phyloP scores from a whole-genome alignment of 1,139 yeast species.

The Chernovozyma sophiae-reginae region DNA sequence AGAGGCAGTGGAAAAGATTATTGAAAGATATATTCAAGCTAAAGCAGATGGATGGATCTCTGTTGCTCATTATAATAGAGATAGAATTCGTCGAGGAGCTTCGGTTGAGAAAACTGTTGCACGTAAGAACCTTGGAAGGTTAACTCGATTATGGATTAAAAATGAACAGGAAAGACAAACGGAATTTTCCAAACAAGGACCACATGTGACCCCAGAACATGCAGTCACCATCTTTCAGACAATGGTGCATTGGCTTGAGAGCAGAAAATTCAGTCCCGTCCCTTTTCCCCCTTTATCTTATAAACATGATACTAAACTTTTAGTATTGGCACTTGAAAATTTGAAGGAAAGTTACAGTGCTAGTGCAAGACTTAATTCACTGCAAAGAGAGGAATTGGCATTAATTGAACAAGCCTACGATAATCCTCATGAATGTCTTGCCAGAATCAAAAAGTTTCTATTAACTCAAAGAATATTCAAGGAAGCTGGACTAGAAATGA shows the following conservation, averaged over 20 bases:
- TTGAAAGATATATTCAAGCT: slow-evolving; percentile 85
- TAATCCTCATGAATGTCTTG: slow-evolving; percentile 89
- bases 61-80: slow-evolving; percentile 89
- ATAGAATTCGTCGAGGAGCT: slow-evolving; percentile 80
- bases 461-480: slow-evolving; percentile 90
- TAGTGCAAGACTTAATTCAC: slow-evolving; percentile 69
- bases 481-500: slow-evolving; percentile 84
- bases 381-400: slow-evolving; percentile 89
- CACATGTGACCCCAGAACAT: slow-evolving; percentile 79
- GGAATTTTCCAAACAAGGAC: slow-evolving; percentile 80
- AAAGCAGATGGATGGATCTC: slow-evolving; percentile 98
- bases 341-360: slow-evolving; percentile 79
- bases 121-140: slow-evolving; percentile 84
- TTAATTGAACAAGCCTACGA: slow-evolving; percentile 95
- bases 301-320: slow-evolving; percentile 87
- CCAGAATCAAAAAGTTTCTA: slow-evolving; percentile 75
- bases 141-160: slow-evolving; percentile 89
- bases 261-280: slow-evolving; percentile 77
- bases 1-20: slow-evolving; percentile 79
- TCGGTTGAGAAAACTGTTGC: slow-evolving; percentile 94
- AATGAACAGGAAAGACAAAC: slow-evolving; percentile 88
- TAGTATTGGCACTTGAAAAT: slow-evolving; percentile 85
- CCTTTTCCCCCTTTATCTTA: slow-evolving; percentile 93
- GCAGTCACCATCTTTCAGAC: slow-evolving; percentile 84
- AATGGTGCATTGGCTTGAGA: slow-evolving; percentile 91